phyloP scores from a whole-genome alignment of 306 rosid genomes.

The Vigna hirtella region DNA sequence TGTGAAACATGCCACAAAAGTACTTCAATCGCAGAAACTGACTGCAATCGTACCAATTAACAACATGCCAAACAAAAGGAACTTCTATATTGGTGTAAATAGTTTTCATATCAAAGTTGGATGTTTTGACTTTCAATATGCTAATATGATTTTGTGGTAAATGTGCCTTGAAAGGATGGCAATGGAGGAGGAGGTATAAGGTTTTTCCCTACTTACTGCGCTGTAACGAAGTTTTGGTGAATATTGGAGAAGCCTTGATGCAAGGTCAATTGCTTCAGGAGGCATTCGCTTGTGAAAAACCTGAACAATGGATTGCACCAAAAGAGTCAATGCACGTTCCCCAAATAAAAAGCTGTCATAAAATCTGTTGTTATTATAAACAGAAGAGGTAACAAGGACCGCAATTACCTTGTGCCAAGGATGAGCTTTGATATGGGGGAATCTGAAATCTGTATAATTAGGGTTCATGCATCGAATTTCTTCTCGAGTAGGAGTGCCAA shows the following conservation, averaged over 20 bases:
- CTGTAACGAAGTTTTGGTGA: conserved; percentile 95
- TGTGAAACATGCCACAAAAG: conserved; percentile 7
- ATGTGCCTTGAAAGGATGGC: neutral
- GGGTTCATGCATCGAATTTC: conserved; percentile 99
- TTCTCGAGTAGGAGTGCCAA: conserved; percentile 97
- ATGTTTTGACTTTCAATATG: neutral
- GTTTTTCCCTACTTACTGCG: conserved; percentile 68
- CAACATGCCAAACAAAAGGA: conserved; percentile 22
- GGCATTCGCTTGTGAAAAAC: conserved; percentile 96
- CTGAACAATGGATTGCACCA: conserved; percentile 56
- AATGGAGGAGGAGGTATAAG: neutral
- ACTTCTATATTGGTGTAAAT: neutral
- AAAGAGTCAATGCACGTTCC: conserved; percentile 18
- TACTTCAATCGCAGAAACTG: neutral
- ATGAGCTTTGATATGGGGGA: conserved; percentile 96
- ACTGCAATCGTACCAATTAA: conserved; percentile 19
- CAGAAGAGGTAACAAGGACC: conserved; percentile 36
- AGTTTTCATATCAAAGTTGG: conserved; percentile 17
- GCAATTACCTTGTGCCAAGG: conserved; percentile 94
- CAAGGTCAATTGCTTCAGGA: conserved; percentile 97
- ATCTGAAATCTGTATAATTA: conserved; percentile 86
- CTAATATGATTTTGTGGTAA: neutral
- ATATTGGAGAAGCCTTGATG: conserved; percentile 97
- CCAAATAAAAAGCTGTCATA: neutral
- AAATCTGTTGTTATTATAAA: neutral